Evolutionary conservation across 176 grass and related monocot species (phyloP), one percentile per base, ranked within the genome.

Genomic region (Luzula sylvatica): DNA sequence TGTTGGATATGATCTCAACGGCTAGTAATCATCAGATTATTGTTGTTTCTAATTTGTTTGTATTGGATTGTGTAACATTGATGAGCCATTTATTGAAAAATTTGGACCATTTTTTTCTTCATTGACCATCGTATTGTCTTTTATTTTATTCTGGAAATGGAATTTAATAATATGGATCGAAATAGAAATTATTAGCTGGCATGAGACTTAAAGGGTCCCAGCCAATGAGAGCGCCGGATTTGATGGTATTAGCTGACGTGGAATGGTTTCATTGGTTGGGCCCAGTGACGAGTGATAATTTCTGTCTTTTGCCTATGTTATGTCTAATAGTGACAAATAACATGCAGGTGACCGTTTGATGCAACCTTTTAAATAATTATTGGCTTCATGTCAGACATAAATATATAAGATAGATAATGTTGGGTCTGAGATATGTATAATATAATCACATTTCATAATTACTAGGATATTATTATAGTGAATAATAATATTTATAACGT

Each of bases 301-400:
- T 35, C 30, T 35, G 30, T 35, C 30, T 35, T 35, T 35, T 35
- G 15, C n/a, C 28, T 49, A 28, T 47, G 42, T 28, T 7, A 64
- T 64, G 44, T 20, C 59, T 23, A 63, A 48, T 49, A 64, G 42
- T 46, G 19, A 26, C 42, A 35, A 64, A 49, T 1, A 32, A 23
- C n/a, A 47, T 8, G 23, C 23, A 47, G 55, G 22, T 62, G 59
- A 64, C 42, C 42, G 42, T 64, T 30, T 64, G 24, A 64, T 64
- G 15, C 23, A 32, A 30, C 8, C 24, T 35, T 35, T 35, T 23
- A 26, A 24, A 60, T 3, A 19, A 6, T 58, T 17, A 42, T 58
- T 58, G 32, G 11, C 14, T 13, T 32, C 15, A 5, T 63, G 42
- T 47, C 42, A 47, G 42, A 32, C 23, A 21, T 26, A 32, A 46